phyloP scores from a whole-genome alignment of 306 rosid species.

The Medicago arabica region DNA sequence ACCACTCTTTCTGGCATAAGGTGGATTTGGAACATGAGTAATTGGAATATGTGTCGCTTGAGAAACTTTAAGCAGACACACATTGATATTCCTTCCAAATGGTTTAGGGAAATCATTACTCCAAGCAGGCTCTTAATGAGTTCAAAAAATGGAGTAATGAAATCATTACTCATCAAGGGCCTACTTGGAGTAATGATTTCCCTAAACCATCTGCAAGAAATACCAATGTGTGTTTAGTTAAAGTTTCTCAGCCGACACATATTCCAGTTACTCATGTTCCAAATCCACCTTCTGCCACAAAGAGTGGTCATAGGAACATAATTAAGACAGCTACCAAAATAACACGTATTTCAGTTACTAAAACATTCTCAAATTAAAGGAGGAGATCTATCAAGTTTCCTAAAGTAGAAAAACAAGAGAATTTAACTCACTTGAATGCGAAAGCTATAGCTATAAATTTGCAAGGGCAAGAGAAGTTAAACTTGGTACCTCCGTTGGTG shows the following conservation, averaged over 20 bases:
- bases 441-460: too few species aligned
- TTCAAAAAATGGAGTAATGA: too few species aligned
- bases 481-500: slow-evolving; percentile 44
- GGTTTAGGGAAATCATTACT: too few species aligned
- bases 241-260: neutral
- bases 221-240: neutral
- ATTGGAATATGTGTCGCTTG: too few species aligned
- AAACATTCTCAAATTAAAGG: neutral
- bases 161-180: slow-evolving; percentile 49
- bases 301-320: too few species aligned
- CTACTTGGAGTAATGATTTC: slow-evolving; percentile 44
- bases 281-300: neutral
- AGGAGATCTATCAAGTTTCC: neutral
- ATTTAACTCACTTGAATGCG: neutral
- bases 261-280: too few species aligned
- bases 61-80: too few species aligned
- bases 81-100: too few species aligned
- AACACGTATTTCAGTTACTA: neutral
- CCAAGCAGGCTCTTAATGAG: too few species aligned
- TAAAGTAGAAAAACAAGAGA: neutral
- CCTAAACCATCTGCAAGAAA: neutral
- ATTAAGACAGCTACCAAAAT: neutral
- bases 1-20: too few species aligned
- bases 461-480: neutral
- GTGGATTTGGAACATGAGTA: too few species aligned